A percentile compares a stretch with the other conserved stretches of the same genome.
These are phyloP conservation scores for Huntiella moniliformis DNA, from an alignment of 2,329 filamentous ascomycete genomes.

Conservation along the genomic window DNA sequence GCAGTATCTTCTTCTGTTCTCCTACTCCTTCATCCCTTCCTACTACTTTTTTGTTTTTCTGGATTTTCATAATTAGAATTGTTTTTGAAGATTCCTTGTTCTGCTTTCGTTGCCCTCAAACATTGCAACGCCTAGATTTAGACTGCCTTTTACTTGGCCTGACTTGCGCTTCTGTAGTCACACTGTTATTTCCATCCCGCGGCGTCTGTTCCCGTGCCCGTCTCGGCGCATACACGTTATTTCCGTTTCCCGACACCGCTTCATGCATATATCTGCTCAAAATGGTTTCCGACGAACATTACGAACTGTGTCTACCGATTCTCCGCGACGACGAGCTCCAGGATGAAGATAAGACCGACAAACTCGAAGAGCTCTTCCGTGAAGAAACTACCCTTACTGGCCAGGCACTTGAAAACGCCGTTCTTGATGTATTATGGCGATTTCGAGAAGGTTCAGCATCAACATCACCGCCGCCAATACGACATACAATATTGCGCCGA, in stretches of 20 bases:
- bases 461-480: conserved; percentile 64
- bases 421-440: conserved; percentile 81
- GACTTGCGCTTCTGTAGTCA: background rate
- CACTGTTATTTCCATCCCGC: background rate
- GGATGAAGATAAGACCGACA: conserved; percentile 91
- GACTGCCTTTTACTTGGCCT: too few species aligned
- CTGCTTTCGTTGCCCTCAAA: background rate
- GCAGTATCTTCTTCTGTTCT: background rate
- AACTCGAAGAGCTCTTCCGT: conserved; percentile 67
- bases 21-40: background rate
- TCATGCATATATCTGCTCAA: conserved; percentile 14
- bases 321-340: conserved; percentile 66
- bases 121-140: too few species aligned
- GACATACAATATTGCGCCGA: conserved; percentile 75
- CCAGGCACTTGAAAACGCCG: conserved; percentile 65
- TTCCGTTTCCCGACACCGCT: conserved; percentile 9
- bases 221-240: background rate
- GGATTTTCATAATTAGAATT: background rate
- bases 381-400: conserved; percentile 61
- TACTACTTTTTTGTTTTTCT: background rate
- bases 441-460: conserved; percentile 50
- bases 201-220: conserved; percentile 12
- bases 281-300: conserved; percentile 87
- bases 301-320: conserved; percentile 77
- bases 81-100: background rate